A percentile compares a stretch with the other conserved stretches of the same genome.
These are phyloP conservation scores for Solanum arcanum DNA, from an alignment of 257 asterid genomes.

Conservation along the genomic window DNA sequence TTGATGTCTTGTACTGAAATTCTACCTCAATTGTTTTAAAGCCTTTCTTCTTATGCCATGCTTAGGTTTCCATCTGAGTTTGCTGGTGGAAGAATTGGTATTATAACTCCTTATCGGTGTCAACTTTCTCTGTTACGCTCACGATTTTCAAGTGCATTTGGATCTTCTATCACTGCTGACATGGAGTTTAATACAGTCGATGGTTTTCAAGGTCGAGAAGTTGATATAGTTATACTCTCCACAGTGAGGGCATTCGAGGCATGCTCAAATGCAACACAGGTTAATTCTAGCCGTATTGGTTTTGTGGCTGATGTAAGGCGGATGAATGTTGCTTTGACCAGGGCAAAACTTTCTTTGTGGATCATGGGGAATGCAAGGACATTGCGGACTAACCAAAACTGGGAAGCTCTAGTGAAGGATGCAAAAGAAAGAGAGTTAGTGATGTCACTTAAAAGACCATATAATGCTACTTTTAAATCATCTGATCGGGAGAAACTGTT, in stretches of 20 bases:
- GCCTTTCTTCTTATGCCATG: constrained; percentile 14
- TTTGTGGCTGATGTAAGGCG: constrained; percentile 97
- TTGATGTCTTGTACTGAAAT: not conserved
- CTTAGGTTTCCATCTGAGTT: constrained; percentile 75
- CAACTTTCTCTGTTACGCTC: constrained; percentile 77
- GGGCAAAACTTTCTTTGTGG: constrained; percentile 89
- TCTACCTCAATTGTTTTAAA: not conserved
- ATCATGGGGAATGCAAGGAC: constrained; percentile 81
- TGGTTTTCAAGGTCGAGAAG: constrained; percentile 99
- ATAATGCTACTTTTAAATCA: constrained; percentile 33
- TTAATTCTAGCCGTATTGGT: constrained; percentile 52
- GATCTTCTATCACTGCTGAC: constrained; percentile 64
- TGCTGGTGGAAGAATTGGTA: constrained; percentile 69
- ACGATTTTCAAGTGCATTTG: constrained; percentile 76
- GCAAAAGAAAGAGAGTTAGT: constrained; percentile 61
- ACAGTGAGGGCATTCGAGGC: constrained; percentile 86
- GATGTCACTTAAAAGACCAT: constrained; percentile 57
- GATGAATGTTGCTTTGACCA: constrained; percentile 97
- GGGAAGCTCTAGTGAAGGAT: constrained; percentile 85
- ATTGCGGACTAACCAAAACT: constrained; percentile 51
- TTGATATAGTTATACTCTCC: constrained; percentile 81
- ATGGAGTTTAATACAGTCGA: constrained; percentile 94
- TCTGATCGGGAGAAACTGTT: constrained; percentile 12
- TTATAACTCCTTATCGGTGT: constrained; percentile 83
- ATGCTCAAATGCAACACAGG: constrained; percentile 23